A percentile compares a stretch with the other conserved stretches of the same genome.
These are phyloP conservation scores for Alternaria tenuissima DNA, from an alignment of 2,329 filamentous ascomycete species.

Conservation along the genomic window DNA sequence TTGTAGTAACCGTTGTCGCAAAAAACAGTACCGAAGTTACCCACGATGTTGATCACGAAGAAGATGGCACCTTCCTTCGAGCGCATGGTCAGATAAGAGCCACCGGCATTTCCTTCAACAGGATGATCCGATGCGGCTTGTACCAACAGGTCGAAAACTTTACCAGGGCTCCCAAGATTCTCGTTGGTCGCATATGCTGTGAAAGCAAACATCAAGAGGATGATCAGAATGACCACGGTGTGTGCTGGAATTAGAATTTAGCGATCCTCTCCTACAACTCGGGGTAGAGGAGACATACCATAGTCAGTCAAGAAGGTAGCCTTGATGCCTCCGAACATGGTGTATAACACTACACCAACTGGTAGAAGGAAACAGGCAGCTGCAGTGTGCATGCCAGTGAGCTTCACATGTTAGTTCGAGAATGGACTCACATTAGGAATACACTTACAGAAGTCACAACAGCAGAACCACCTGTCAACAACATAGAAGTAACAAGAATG, in stretches of 20 bases:
- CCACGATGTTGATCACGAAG: conserved; percentile 89
- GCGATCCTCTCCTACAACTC: neutral
- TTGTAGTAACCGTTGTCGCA: conserved; percentile 89
- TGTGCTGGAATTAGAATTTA: conserved; percentile 61
- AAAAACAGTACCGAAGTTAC: conserved; percentile 86
- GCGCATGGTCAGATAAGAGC: conserved; percentile 87
- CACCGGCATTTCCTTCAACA: conserved; percentile 78
- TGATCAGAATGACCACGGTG: conserved; percentile 82
- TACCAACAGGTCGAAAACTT: conserved; percentile 80
- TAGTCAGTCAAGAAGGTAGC: conserved; percentile 76
- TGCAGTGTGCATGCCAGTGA: conserved; percentile 78
- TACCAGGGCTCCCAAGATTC: conserved; percentile 75
- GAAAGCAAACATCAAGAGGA: conserved; percentile 86
- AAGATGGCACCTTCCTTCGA: conserved; percentile 84
- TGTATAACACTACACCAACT: conserved; percentile 82
- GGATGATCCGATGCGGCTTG: conserved; percentile 74
- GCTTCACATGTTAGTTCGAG: conserved; percentile 59
- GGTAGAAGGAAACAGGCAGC: conserved; percentile 87
- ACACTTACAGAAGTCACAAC: conserved; percentile 58
- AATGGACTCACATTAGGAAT: neutral
- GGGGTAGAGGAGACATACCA: conserved; percentile 15
- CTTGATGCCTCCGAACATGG: conserved; percentile 78
- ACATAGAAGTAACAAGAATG: conserved; percentile 86
- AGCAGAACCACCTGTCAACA: conserved; percentile 82
- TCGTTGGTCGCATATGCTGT: conserved; percentile 80